Base-by-base conservation (phyloP, 768 basidiomycete genomes). In the Collybia nuda region DNA sequence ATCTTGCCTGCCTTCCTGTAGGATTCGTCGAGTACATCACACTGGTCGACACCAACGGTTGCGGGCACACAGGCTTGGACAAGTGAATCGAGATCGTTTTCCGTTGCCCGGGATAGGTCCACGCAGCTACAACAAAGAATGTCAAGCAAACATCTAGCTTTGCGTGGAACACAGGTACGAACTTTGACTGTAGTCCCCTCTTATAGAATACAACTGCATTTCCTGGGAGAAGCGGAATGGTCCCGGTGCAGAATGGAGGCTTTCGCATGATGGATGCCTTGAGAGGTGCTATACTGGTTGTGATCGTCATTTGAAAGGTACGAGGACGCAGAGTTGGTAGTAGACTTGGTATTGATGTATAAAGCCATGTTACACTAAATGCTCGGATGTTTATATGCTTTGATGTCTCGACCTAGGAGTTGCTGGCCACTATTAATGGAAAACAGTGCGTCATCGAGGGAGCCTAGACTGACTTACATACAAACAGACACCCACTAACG, bases 1-100 rank as follows among this genome's bases (percentile, higher is more conserved):
- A 65, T 40, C 47, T 62, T 62, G 42, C 60, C 55, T 5, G 64
- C 65, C 45, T 63, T 63, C 24, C 67, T 42, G 45, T 64, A 64
- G 1, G 56, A 54, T 40, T 65, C 62, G 40, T 68, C 65, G 12
- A 62, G 55, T 9, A 67, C 60, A 51, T 62, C 56, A 32, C 63
- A 21, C 6, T 56, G n/a, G 5, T 56, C 53, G 9, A 47, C 50
- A n/a, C 65, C 65, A 32, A 66, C 64, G 1, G 64, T 61, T 1
- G 63, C 65, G 12, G 53, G 59, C 11, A 59, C 35, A 43, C 65
- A 66, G 1, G 60, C 58, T 17, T 50, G 22, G 15, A 38, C 14
- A 32, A 52, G 44, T 37, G 23, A 29, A 14, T 28, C 37, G 3
- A 58, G 44, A 22, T 48, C 29, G 12, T 15, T 32, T 15, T 36